phyloP scores from a whole-genome alignment of 2,329 filamentous ascomycete genomes.

The Ilyonectria mors-panacis region DNA sequence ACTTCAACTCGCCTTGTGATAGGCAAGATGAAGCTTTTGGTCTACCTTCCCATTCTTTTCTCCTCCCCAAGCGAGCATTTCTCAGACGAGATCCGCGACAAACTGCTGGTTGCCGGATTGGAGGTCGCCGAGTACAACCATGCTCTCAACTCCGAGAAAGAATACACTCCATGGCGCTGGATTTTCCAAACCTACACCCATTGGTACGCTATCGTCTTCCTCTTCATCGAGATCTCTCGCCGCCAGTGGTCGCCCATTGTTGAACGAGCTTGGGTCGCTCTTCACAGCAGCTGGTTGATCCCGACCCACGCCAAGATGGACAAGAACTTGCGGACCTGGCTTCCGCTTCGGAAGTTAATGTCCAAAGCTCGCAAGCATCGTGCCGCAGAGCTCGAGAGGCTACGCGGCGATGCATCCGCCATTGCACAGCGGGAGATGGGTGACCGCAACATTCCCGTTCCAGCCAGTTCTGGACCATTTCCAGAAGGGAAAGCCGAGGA shows the following conservation, averaged over 20 bases:
- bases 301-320: conserved; percentile 42
- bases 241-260: conserved; percentile 61
- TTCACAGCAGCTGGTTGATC: conserved; percentile 62
- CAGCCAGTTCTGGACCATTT: conserved; percentile 50
- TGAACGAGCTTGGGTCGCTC: conserved; percentile 63
- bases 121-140: conserved; percentile 71
- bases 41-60: conserved; percentile 68
- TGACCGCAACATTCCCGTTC: conserved; percentile 47
- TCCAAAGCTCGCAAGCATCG: conserved; percentile 56
- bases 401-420: conserved; percentile 48
- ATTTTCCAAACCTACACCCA: conserved; percentile 72
- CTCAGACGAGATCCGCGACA: conserved; percentile 57
- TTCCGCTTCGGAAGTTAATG: conserved; percentile 59
- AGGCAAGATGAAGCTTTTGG: conserved; percentile 68
- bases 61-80: conserved; percentile 54
- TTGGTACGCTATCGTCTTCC: conserved; percentile 71
- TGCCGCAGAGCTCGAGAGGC: conserved; percentile 52
- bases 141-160: conserved; percentile 65
- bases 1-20: conserved; percentile 62
- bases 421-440: conserved; percentile 48
- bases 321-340: conserved; percentile 55
- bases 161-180: conserved; percentile 69
- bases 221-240: conserved; percentile 66
- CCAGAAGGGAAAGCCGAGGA: not conserved
- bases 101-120: conserved; percentile 65